These are phyloP conservation scores for Dalbergia cultrata DNA, from an alignment of 306 rosid genomes.

Conservation along the genomic window DNA sequence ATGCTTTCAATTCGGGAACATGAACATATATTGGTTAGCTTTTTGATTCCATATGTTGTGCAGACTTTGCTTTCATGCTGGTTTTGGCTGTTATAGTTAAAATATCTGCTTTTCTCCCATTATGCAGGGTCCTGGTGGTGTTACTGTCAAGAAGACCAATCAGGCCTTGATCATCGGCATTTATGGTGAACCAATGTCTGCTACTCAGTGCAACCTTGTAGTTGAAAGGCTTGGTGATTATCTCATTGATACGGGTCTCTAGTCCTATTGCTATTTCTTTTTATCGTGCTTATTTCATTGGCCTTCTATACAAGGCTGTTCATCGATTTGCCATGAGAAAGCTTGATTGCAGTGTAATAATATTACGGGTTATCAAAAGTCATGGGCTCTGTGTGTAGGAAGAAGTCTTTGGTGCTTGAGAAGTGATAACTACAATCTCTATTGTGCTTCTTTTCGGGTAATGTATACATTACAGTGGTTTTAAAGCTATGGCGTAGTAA, in stretches of 20 bases:
- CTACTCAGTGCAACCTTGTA: constrained; percentile 86
- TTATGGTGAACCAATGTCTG: constrained; percentile 87
- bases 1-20: not conserved
- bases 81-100: not conserved
- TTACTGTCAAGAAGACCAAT: constrained; percentile 77
- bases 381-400: constrained; percentile 56
- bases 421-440: constrained; percentile 61
- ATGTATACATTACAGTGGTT: constrained; percentile 55
- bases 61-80: not conserved
- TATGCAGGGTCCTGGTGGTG: constrained; percentile 89
- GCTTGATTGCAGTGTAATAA: constrained; percentile 72
- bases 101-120: constrained; percentile 11
- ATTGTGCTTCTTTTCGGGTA: constrained; percentile 56
- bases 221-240: constrained; percentile 98
- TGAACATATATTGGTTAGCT: constrained; percentile 8
- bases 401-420: constrained; percentile 73
- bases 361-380: constrained; percentile 50
- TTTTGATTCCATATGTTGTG: not conserved
- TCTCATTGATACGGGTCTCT: constrained; percentile 80
- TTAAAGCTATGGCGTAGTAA: constrained; percentile 64
- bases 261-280: constrained; percentile 49
- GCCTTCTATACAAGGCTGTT: constrained; percentile 55
- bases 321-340: constrained; percentile 48
- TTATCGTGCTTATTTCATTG: constrained; percentile 48
- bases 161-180: constrained; percentile 78